Base-by-base conservation (phyloP, 2,329 filamentous ascomycete species). In the Exophiala dermatitidis region DNA sequence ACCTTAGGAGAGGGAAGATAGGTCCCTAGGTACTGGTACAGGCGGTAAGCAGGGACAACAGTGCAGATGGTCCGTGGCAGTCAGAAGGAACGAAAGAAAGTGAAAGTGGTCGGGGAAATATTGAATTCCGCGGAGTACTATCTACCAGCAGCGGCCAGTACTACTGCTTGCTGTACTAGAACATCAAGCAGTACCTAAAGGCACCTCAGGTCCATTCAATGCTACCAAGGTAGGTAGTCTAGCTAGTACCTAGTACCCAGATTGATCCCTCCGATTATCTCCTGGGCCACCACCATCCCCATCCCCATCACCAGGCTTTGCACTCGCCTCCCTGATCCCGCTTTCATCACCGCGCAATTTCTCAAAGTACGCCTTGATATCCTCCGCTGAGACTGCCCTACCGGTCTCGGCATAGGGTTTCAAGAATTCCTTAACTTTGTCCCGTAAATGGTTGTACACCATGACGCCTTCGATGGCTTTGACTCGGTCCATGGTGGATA, bases 361-460 rank as follows among this genome's bases (percentile, higher is more conserved):
- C 48, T 91, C 91, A 77, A 98, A 98, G 68, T 96, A 95, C 1
- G 82, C 82, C 70, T 96, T 98, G 71, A 98, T 93, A 70, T 97
- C 90, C 66, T 98, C 93, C 1, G 91, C 91, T 1, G 89, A 85
- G 26, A 98, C 90, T 0, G 88, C 84, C 69, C 87, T 76, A 1
- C 91, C 91, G 58, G 85, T 94, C 67, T 96, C 89, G 0, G 93
- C 93, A 68, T 95, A 98, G 41, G 94, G 86, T 71, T 90, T 83
- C 64, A 98, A 82, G 68, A 98, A 97, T 0, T 85, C 84, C 75
- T 91, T 95, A n/a, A 98, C 82, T 67, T 91, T 90, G 66, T 97
- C 90, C 66, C 94, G 93, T 56, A 98, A 79, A 64, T 95, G 86
- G 65, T 97, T 96, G 71, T 97, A 98, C 0, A 90, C 91, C 90